These are phyloP conservation scores for Iodosphaeria phyllophila DNA, from an alignment of 2,329 filamentous ascomycete genomes.

Conservation along the genomic window DNA sequence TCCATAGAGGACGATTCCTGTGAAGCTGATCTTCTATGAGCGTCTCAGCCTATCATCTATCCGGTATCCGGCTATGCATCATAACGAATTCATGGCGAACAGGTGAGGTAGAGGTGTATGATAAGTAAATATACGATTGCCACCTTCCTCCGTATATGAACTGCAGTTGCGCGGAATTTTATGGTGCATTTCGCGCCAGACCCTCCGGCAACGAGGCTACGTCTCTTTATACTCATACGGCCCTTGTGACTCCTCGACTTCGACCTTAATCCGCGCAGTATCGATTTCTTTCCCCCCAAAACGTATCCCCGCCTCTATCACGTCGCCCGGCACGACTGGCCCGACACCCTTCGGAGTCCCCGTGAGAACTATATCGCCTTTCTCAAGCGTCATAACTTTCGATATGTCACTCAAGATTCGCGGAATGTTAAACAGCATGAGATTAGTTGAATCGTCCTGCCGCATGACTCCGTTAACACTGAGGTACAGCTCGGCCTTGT, in stretches of 20 bases:
- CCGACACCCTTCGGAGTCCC: slow-evolving; percentile 95
- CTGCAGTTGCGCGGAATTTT: too few species aligned
- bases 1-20: too few species aligned
- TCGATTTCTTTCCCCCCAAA: slow-evolving; percentile 68
- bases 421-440: slow-evolving; percentile 89
- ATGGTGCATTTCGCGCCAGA: too few species aligned
- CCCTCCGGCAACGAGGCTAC: too few species aligned
- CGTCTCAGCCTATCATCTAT: too few species aligned
- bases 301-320: slow-evolving; percentile 68
- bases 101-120: too few species aligned
- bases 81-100: too few species aligned
- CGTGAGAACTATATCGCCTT: slow-evolving; percentile 87
- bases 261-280: slow-evolving; percentile 69
- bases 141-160: too few species aligned
- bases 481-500: slow-evolving; percentile 73
- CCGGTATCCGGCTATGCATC: too few species aligned
- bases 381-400: slow-evolving; percentile 81
- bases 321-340: slow-evolving; percentile 64
- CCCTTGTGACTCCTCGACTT: slow-evolving; percentile 60
- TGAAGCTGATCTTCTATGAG: too few species aligned
- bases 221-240: slow-evolving; percentile 64
- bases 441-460: slow-evolving; percentile 75
- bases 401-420: slow-evolving; percentile 80
- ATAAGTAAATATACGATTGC: too few species aligned
- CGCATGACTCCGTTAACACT: slow-evolving; percentile 61